phyloP scores from a whole-genome alignment of 2,329 filamentous ascomycete species.

The Beauveria sp. region DNA sequence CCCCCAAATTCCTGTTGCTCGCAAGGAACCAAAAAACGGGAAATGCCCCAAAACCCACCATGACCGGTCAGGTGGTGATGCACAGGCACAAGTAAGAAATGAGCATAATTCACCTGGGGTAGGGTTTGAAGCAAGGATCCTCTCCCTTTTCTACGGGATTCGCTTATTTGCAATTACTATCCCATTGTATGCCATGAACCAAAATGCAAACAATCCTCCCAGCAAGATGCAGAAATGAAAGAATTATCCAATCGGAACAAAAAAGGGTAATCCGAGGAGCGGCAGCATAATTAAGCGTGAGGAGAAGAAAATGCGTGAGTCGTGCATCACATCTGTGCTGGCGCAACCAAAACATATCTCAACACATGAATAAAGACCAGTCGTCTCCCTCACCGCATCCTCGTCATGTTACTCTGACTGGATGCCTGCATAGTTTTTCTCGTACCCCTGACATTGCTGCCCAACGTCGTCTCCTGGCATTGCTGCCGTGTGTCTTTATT shows the following conservation, averaged over 20 bases:
- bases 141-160: neutral
- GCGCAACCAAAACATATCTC: neutral
- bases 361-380: neutral
- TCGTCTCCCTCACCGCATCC: neutral
- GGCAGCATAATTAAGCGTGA: neutral
- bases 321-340: neutral
- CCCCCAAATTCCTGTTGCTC: neutral
- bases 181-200: neutral
- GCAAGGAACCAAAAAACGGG: neutral
- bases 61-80: neutral
- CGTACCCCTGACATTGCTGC: neutral
- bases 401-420: neutral
- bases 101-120: neutral
- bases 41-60: neutral
- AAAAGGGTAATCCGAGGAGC: neutral
- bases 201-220: neutral
- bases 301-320: neutral
- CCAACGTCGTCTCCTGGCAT: neutral
- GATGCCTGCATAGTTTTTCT: neutral
- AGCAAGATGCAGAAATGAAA: neutral
- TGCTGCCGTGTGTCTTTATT: neutral
- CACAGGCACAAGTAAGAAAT: neutral
- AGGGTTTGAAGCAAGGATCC: neutral
- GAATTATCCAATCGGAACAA: neutral
- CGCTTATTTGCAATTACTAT: neutral